Conservation (phyloP, 306 rosid species). For the Canavalia ensiformis region DNA sequence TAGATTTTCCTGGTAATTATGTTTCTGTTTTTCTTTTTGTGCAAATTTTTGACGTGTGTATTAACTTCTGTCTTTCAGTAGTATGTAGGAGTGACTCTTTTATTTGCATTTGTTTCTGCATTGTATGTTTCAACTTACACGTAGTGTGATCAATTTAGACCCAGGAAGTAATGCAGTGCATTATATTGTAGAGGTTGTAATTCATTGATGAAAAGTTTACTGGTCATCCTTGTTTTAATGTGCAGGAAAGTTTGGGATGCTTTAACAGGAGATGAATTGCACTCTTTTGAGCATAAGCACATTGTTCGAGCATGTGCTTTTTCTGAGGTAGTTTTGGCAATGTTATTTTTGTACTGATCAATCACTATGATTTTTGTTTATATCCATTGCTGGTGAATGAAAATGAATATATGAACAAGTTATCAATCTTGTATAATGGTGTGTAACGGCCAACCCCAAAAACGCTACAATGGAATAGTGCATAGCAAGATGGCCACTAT, state of each 20-base stretch:
- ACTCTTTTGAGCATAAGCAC: constrained; percentile 98
- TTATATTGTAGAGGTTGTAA: background rate
- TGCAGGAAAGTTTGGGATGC: constrained; percentile 99
- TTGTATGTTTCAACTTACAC: background rate
- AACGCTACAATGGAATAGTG: too few species aligned
- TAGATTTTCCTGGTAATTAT: background rate
- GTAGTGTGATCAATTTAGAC: background rate
- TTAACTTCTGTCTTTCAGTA: background rate
- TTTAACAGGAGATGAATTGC: constrained; percentile 87
- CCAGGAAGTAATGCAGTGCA: background rate
- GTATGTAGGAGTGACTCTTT: background rate
- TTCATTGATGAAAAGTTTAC: constrained; percentile 24
- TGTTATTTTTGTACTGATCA: background rate
- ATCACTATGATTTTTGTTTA: background rate
- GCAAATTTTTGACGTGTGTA: background rate
- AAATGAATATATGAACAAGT: background rate
- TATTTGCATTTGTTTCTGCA: constrained; percentile 20
- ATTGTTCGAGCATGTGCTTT: constrained; percentile 96
- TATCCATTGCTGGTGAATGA: constrained; percentile 30
- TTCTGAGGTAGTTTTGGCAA: constrained; percentile 73
- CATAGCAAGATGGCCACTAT: too few species aligned
- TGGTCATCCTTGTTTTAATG: constrained; percentile 32
- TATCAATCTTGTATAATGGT: too few species aligned
- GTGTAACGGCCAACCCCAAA: too few species aligned
- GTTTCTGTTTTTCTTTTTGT: background rate